Base-by-base conservation (phyloP, 768 basidiomycete species). In the Termitomyces sp. region DNA sequence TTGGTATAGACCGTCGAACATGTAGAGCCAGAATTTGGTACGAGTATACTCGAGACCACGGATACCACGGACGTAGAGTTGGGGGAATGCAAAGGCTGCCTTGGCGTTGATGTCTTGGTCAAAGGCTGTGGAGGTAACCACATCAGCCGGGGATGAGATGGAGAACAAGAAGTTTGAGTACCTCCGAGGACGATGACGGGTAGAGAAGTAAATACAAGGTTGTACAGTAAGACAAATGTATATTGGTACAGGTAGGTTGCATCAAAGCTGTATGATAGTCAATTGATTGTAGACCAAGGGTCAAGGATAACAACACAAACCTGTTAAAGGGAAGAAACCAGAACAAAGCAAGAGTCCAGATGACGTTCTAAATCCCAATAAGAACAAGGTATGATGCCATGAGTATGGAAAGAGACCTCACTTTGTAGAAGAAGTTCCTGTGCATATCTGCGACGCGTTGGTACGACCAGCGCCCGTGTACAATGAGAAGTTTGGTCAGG, bases 401-500 rank as follows among this genome's bases (percentile, higher is more conserved):
- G 33, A 37, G 57, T 53, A 47, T 52, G 24, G 22, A 16, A 22
- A 31, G 24, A 11, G n/a, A 30, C 34, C 78, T 52, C 42, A 92
- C 91, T 84, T 98, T 98, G 82, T 98, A 98, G 75, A 98, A 98
- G 78, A 98, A 98, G 73, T 95, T 97, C 66, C 87, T 88, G 64
- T 95, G 92, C 94, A 98, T 96, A 67, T 96, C 94, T 16, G 95
- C 94, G 45, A 98, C 79, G 45, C 96, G 91, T 66, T 93, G 90
- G 73, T 99, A 98, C 31, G 92, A 95, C 96, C 96, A 97, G 27
- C 93, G 86, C 6, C 96, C 96, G 69, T 99, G 96, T 9, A 97
- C 93, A 59, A 98, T 81, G 0, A 98, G 78, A 47, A 98, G 75
- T 70, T 93, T 93, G 2, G 93, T 95, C 60, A 98, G 71, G 78